Conservation (phyloP, 495 filamentous ascomycete species). For the Talaromyces borbonicus region DNA sequence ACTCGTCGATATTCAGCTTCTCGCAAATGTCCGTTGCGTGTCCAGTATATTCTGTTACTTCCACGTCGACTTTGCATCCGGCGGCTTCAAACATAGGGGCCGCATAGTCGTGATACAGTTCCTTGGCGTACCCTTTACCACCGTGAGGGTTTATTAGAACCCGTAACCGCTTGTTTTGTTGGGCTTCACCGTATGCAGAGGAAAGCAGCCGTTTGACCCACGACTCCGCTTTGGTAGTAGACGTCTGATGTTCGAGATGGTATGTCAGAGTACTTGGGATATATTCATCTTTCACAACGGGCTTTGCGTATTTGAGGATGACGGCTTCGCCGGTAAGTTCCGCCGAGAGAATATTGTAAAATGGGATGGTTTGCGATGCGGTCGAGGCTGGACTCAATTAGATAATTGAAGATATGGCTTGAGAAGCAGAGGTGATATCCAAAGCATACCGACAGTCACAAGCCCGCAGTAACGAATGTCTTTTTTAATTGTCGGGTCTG, state of each 20-base stretch:
- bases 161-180: constrained; percentile 66
- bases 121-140: constrained; percentile 67
- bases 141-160: constrained; percentile 87
- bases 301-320: constrained; percentile 63
- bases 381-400: constrained; percentile 17
- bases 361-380: constrained; percentile 49
- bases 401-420: neutral
- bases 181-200: constrained; percentile 61
- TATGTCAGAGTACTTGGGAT: constrained; percentile 51
- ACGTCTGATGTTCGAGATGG: constrained; percentile 41
- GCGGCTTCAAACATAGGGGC: constrained; percentile 80
- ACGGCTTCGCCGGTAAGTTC: constrained; percentile 52
- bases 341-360: constrained; percentile 81
- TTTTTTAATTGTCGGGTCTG: neutral
- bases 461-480: constrained; percentile 3
- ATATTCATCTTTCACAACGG: constrained; percentile 44
- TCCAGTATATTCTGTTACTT: constrained; percentile 59
- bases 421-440: neutral
- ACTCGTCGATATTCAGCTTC: constrained; percentile 66
- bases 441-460: neutral
- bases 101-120: constrained; percentile 64
- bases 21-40: constrained; percentile 74
- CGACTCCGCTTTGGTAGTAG: constrained; percentile 31
- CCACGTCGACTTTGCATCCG: constrained; percentile 63
- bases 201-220: constrained; percentile 59